Conservation (phyloP, 805 yeast genomes). For the Komagataella pastoris region DNA sequence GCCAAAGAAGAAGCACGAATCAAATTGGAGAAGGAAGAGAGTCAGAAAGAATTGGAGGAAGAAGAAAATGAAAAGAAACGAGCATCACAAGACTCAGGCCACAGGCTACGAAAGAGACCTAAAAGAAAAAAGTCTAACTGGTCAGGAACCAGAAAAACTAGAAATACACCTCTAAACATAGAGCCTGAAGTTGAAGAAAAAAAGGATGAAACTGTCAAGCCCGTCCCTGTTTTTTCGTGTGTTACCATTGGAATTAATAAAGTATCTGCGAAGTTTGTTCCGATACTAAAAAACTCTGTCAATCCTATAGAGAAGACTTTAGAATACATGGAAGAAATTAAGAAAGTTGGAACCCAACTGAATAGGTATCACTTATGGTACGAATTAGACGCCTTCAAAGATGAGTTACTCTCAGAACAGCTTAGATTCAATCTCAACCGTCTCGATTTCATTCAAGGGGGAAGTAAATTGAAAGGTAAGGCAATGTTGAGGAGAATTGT, state of each 20-base stretch:
- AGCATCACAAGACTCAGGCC: constrained; percentile 4
- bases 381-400: constrained; percentile 65
- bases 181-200: constrained; percentile 3
- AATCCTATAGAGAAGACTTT: constrained; percentile 41
- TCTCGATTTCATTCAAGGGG: constrained; percentile 19
- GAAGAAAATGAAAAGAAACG: constrained; percentile 12
- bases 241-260: constrained; percentile 51
- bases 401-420: constrained; percentile 51
- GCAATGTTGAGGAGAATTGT: constrained; percentile 18
- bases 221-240: constrained; percentile 39
- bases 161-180: constrained; percentile 5
- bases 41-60: constrained; percentile 7
- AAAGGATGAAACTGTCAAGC: constrained; percentile 16
- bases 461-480: constrained; percentile 19
- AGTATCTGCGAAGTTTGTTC: constrained; percentile 54
- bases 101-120: constrained; percentile 8
- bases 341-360: constrained; percentile 46
- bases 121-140: constrained; percentile 16
- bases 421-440: constrained; percentile 41
- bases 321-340: constrained; percentile 43
- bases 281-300: constrained; percentile 56
- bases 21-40: constrained; percentile 10
- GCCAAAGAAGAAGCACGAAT: constrained; percentile 12
- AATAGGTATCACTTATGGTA: constrained; percentile 68
- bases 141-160: constrained; percentile 13